Evolutionary conservation across 2,329 filamentous ascomycete species (phyloP), one percentile per base, ranked within the genome.

Genomic region (Pseudogymnoascus sp.): DNA sequence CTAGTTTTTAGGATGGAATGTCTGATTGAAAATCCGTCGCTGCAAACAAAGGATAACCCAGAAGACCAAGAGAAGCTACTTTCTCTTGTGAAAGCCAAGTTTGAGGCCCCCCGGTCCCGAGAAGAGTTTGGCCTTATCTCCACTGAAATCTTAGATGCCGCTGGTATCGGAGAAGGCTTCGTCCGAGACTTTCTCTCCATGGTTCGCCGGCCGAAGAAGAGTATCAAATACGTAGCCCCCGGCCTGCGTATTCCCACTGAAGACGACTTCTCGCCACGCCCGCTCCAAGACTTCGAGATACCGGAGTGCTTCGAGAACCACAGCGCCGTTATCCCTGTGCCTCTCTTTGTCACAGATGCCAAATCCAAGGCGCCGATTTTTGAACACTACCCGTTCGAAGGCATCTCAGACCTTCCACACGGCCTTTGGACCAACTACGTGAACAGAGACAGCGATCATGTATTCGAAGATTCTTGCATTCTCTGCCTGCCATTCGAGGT

Each of bases 381-480:
- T 37, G 29, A 57, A 26, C 10, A 39, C 11, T 60, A 58, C n/a
- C 60, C 60, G 17, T 61, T 37, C 47, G 24, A 61, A 58, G 60
- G 58, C 37, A 29, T 58, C 44, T 39, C 44, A 10, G 39, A 58
- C 13, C 26, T 57, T n/a, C 40, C 40, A 24, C 35, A 58, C 35
- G 61, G 63, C 26, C 61, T 64, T 15, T 64, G 61, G 61, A 60
- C 61, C 21, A 31, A 37, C 13, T 37, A 29, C 35, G 24, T 15
- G 31, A 29, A 59, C 36, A 58, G 40, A 39, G 50, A 40, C 9
- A 35, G 21, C 24, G 8, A 58, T 11, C 26, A 59, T 40, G 24
- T 35, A 5, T 64, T 64, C 41, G 61, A 61, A 57, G 63, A 64
- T 54, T 37, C 39, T 9, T 63, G 61, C 57, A 40, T 47, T 4